Base-by-base conservation (phyloP, 2,329 filamentous ascomycete genomes). In the Alternaria gansuensis region DNA sequence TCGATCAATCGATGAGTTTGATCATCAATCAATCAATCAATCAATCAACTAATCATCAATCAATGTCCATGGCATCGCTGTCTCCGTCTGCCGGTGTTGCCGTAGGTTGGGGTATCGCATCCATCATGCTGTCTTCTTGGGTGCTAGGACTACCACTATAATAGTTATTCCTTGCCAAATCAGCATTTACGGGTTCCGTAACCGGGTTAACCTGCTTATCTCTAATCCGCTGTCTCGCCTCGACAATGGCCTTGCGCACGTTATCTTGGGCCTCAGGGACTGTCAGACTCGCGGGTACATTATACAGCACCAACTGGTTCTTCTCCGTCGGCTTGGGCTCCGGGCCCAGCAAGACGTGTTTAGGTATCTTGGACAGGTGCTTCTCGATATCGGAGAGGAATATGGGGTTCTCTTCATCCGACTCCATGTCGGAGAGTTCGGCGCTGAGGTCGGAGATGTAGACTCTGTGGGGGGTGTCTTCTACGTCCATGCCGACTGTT, bases 361-460 rank as follows among this genome's bases (percentile, higher is more conserved):
- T 87, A 51, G 93, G 91, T 60, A 89, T 89, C 58, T 85, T 83
- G 62, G 84, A 84, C 51, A 98, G 83, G 73, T 91, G 90, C 78
- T 90, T 92, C 74, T 94, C 90, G 54, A 98, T 90, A 74, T 96
- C 91, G 0, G 92, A 88, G 0, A 96, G 84, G 80, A 97, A 93
- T 72, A 93, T 83, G 45, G 96, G 84, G 65, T 82, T 84, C 66
- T 85, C 84, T 23, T 85, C 82, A 60, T 84, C 82, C 55, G 87
- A 83, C 60, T 90, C 87, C 28, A 84, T 81, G 64, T 89, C 87
- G 13, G 89, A 89, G 45, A 98, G 85, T 79, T 98, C 94, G 68
- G 90, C 90, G 74, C 96, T 93, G 9, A 99, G 83, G 77, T 96
- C 88, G 81, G 93, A 89, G 68, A 99, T 93, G 82, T 95, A 97